Conservation (phyloP, 805 yeast genomes). For the Wickerhamomyces ciferrii region DNA sequence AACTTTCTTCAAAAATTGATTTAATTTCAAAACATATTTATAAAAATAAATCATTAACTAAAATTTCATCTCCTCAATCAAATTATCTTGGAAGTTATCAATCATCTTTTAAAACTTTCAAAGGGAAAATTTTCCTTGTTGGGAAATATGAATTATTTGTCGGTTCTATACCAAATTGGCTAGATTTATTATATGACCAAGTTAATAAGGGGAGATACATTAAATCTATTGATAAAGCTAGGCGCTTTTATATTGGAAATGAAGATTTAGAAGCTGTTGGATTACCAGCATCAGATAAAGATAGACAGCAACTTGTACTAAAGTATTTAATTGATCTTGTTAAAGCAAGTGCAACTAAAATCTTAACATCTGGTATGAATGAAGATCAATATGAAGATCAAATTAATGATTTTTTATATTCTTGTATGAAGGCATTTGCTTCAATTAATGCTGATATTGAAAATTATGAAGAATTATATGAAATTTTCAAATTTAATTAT, state of each 20-base stretch:
- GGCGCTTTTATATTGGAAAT: conserved; percentile 43
- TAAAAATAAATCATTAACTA: conserved; percentile 25
- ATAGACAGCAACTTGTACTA: conserved; percentile 43
- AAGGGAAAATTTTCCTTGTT: conserved; percentile 43
- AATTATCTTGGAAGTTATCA: neutral
- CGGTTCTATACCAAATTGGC: conserved; percentile 68
- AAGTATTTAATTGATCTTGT: conserved; percentile 55
- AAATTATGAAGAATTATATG: conserved; percentile 40
- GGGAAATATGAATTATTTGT: conserved; percentile 48
- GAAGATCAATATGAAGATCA: conserved; percentile 15
- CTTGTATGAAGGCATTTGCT: conserved; percentile 35
- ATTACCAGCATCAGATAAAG: conserved; percentile 40
- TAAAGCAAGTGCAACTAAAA: conserved; percentile 23
- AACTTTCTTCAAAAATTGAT: conserved; percentile 17
- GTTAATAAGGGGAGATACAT: conserved; percentile 45
- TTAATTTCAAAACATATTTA: conserved; percentile 27
- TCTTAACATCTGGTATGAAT: conserved; percentile 7
- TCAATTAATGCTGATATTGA: conserved; percentile 30
- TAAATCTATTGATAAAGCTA: conserved; percentile 52
- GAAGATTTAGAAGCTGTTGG: conserved; percentile 49
- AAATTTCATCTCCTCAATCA: conserved; percentile 4
- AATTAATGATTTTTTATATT: conserved; percentile 26
- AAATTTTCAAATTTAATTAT: conserved; percentile 26
- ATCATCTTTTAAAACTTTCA: conserved; percentile 30
- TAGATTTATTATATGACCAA: conserved; percentile 47